These are phyloP conservation scores for Lactifluus echinatus DNA, from an alignment of 768 basidiomycete species.

Conservation along the genomic window DNA sequence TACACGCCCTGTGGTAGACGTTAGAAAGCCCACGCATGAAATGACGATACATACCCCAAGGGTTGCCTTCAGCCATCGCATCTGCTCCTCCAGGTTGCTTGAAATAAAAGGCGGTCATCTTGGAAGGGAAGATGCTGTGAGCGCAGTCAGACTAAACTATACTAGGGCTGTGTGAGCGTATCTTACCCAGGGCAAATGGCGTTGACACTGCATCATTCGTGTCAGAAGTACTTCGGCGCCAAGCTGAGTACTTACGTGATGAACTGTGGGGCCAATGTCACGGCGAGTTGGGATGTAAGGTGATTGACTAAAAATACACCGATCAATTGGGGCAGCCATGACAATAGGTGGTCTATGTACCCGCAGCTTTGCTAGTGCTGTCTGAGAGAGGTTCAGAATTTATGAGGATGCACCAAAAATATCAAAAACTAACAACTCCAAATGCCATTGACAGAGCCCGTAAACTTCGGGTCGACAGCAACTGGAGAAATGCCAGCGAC, in stretches of 20 bases:
- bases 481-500: constrained; percentile 47
- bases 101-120: constrained; percentile 74
- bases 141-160: background rate
- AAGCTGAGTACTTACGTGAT: constrained; percentile 48
- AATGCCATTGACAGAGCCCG: constrained; percentile 46
- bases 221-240: background rate
- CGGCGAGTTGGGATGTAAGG: constrained; percentile 62
- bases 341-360: background rate
- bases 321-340: background rate
- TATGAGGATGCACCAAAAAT: background rate
- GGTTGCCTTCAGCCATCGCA: constrained; percentile 44
- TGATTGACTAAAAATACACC: constrained; percentile 47
- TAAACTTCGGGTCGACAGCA: constrained; percentile 41
- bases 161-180: background rate
- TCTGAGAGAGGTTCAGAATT: constrained; percentile 34
- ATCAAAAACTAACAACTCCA: constrained; percentile 63
- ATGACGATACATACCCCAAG: constrained; percentile 42
- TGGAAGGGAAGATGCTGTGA: constrained; percentile 63
- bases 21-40: background rate
- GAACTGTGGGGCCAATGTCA: constrained; percentile 48
- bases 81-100: constrained; percentile 41
- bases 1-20: constrained; percentile 45
- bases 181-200: constrained; percentile 76
- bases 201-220: constrained; percentile 48
- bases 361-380: constrained; percentile 75